Evolutionary conservation across 257 asterid species (phyloP).

Genomic region (Forsythia suspensa): DNA sequence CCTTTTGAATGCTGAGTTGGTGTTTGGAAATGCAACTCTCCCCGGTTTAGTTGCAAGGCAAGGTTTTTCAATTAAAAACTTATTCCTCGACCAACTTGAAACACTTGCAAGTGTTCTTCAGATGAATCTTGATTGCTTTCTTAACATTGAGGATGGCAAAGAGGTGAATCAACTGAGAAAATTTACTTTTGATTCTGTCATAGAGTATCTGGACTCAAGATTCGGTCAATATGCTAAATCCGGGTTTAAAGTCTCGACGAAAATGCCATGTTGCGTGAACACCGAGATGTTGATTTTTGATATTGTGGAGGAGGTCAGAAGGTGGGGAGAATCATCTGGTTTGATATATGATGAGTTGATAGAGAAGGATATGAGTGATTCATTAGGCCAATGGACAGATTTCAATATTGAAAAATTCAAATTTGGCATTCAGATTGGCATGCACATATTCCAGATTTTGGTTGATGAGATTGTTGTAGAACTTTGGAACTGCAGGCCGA

Average conservation of each 20-base stretch:
- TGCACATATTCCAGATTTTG: constrained; percentile 50
- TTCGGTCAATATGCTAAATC: constrained; percentile 39
- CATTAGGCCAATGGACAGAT: constrained; percentile 62
- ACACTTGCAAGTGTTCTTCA: constrained; percentile 62
- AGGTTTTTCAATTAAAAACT: constrained; percentile 53
- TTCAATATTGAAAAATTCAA: constrained; percentile 62
- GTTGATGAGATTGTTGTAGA: constrained; percentile 72
- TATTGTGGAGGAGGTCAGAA: constrained; percentile 54
- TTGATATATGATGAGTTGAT: constrained; percentile 52
- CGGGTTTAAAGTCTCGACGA: constrained; percentile 43
- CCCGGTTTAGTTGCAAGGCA: constrained; percentile 29
- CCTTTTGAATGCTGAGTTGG: constrained; percentile 66
- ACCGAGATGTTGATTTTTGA: constrained; percentile 50
- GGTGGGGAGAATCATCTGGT: constrained; percentile 63
- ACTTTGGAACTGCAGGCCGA: constrained; percentile 29
- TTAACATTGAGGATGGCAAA: constrained; percentile 45
- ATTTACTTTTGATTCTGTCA: constrained; percentile 62
- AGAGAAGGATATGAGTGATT: constrained; percentile 68
- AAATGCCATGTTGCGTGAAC: constrained; percentile 53
- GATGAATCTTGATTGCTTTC: constrained; percentile 57
- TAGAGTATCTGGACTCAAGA: constrained; percentile 60
- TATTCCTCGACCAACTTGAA: constrained; percentile 68
- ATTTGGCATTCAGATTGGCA: constrained; percentile 60
- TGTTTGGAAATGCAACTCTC: constrained; percentile 37
- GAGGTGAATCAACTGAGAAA: constrained; percentile 44